Percentiles rank a stretch among this genome's conserved stretches.
These are phyloP conservation scores for Omphalotus olearius DNA, from an alignment of 1,284 basidiomycete genomes.

Conservation along the genomic window DNA sequence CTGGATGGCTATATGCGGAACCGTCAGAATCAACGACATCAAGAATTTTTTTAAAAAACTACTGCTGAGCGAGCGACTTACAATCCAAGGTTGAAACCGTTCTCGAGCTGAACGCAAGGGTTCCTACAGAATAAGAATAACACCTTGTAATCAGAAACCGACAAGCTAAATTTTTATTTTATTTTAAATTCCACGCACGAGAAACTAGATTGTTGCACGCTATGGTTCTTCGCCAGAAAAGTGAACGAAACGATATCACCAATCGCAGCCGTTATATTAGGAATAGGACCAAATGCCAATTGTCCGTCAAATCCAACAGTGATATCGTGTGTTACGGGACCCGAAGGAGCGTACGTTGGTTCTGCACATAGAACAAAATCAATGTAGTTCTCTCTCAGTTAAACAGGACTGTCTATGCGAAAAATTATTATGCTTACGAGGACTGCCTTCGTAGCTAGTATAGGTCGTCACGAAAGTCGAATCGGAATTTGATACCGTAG, in stretches of 20 bases:
- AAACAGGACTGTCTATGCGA: not conserved
- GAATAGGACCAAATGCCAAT: slow-evolving; percentile 31
- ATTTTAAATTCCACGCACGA: slow-evolving; percentile 12
- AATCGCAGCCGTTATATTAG: slow-evolving; percentile 41
- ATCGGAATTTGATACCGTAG: slow-evolving; percentile 27
- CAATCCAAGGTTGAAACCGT: slow-evolving; percentile 52
- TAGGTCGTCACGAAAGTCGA: slow-evolving; percentile 35
- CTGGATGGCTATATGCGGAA: slow-evolving; percentile 21
- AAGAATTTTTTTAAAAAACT: not conserved
- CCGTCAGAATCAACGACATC: not conserved
- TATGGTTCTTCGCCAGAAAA: slow-evolving; percentile 43
- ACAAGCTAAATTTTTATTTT: not conserved
- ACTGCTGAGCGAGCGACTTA: too few relatives aligned
- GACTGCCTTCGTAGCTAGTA: slow-evolving; percentile 34
- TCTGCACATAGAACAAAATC: slow-evolving; percentile 18
- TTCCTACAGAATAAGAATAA: too few relatives aligned
- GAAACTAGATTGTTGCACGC: slow-evolving; percentile 60
- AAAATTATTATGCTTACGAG: slow-evolving; percentile 27
- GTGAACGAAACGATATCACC: slow-evolving; percentile 38
- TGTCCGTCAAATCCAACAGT: slow-evolving; percentile 34
- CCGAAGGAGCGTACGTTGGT: slow-evolving; percentile 28
- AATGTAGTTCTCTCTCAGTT: not conserved
- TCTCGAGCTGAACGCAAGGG: slow-evolving; percentile 8
- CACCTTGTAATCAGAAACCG: too few relatives aligned
- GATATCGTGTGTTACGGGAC: slow-evolving; percentile 34